These are phyloP conservation scores for Collybiopsis confluens DNA, from an alignment of 768 basidiomycete genomes.

Conservation along the genomic window DNA sequence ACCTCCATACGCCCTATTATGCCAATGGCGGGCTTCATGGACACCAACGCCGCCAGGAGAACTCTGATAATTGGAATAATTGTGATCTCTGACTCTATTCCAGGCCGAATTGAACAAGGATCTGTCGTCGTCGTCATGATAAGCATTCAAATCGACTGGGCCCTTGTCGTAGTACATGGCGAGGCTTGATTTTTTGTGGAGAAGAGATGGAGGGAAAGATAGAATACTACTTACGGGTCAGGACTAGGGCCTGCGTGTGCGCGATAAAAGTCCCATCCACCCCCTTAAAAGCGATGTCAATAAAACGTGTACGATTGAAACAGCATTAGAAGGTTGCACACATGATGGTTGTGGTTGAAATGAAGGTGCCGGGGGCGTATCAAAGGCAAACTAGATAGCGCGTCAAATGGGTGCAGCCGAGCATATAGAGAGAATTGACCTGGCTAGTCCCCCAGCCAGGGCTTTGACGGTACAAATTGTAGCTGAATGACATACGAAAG, in stretches of 20 bases:
- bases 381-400: slow-evolving; percentile 26
- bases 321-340: slow-evolving; percentile 25
- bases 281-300: slow-evolving; percentile 38
- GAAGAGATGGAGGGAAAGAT: slow-evolving; percentile 33
- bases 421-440: slow-evolving; percentile 16
- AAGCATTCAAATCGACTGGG: not conserved
- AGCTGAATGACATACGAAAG: slow-evolving; percentile 36
- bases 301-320: slow-evolving; percentile 7
- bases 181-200: slow-evolving; percentile 8
- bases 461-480: slow-evolving; percentile 42
- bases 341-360: slow-evolving; percentile 50
- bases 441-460: slow-evolving; percentile 49
- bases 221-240: slow-evolving; percentile 50
- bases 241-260: slow-evolving; percentile 46
- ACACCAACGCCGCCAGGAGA: slow-evolving; percentile 42
- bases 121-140: slow-evolving; percentile 28
- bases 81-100: slow-evolving; percentile 40
- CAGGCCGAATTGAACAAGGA: slow-evolving; percentile 53
- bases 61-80: slow-evolving; percentile 14
- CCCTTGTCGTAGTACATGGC: slow-evolving; percentile 9
- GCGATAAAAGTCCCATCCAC: slow-evolving; percentile 57
- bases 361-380: slow-evolving; percentile 25
- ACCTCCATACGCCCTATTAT: slow-evolving; percentile 62
- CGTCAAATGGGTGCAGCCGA: not conserved
- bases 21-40: slow-evolving; percentile 62